Conservation (phyloP, 768 basidiomycete species). For the Boletus rubropictus region DNA sequence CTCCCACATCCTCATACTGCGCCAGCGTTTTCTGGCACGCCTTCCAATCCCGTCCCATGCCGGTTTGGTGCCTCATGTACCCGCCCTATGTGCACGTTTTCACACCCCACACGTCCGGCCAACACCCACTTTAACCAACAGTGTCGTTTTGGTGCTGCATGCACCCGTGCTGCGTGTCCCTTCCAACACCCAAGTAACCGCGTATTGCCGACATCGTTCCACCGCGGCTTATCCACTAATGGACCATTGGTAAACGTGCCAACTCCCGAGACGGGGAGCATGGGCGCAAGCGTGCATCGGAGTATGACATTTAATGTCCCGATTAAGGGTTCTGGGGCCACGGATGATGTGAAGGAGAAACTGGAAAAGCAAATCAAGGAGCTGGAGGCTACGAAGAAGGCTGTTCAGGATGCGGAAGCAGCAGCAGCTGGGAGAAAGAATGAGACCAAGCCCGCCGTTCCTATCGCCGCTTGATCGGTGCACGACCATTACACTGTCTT, state of each 20-base stretch:
- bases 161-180: constrained; percentile 81
- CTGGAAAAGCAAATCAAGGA: constrained; percentile 53
- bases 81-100: constrained; percentile 60
- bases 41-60: constrained; percentile 42
- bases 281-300: constrained; percentile 61
- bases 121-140: constrained; percentile 40
- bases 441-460: constrained; percentile 42
- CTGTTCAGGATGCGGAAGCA: constrained; percentile 58
- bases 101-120: constrained; percentile 49
- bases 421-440: constrained; percentile 58
- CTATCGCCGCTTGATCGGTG: constrained; percentile 31
- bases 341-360: constrained; percentile 42
- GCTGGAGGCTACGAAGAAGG: constrained; percentile 64
- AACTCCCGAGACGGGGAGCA: constrained; percentile 61
- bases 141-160: constrained; percentile 81
- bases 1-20: constrained; percentile 30
- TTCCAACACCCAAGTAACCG: constrained; percentile 90
- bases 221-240: constrained; percentile 62
- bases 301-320: constrained; percentile 64
- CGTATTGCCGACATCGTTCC: constrained; percentile 73
- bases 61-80: constrained; percentile 71
- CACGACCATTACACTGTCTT: not conserved
- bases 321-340: constrained; percentile 15
- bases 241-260: constrained; percentile 58
- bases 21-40: constrained; percentile 26